Evolutionary conservation across 495 filamentous ascomycete species (phyloP), one percentile per base, ranked within the genome.

Genomic region (Neurospora tetrasperma): DNA sequence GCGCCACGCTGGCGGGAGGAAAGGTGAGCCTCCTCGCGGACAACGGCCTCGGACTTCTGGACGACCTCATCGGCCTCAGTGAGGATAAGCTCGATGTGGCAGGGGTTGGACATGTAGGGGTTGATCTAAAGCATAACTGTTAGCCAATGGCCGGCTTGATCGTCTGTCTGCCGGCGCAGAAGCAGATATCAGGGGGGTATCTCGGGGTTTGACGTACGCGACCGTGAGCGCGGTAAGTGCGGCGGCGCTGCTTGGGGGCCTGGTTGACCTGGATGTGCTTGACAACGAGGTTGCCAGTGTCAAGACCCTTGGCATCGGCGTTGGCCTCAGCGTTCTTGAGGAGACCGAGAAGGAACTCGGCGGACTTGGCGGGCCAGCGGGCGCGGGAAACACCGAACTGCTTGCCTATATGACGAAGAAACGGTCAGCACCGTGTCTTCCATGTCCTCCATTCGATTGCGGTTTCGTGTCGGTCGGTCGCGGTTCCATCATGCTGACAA

Each of bases 221-320:
- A 89, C 96, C 96, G 88, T 99, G 96, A 74, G 96, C 96, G 89
- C 96, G 94, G 90, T 98, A 99, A 80, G 96, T 99, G 80, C 96
- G 91, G 85, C 96, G 89, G 81, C 96, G 89, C 86, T 97, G 94
- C 90, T 98, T 98, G 79, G 96, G 96, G 74, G 96, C 96, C 88
- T 99, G 96, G 90, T 98, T 98, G 87, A 98, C 96, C 86, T 98
- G 96, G 86, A 99, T 98, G 89, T 97, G 96, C 91, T 97, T 96
- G 84, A 99, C 92, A 80, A 97, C 86, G 76, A 99, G 89, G 87
- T 94, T 96, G 86, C 90, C 89, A 79, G 93, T 98, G 86, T 99
- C 96, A 78, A 99, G 93, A 83, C 96, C 96, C 89, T 98, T 98
- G 84, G 93, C 92, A 79, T 98, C 96, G 82, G 96, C 96, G 86